Evolutionary conservation across 352 stramenopile species (phyloP), one percentile per base, ranked within the genome.

Genomic region (Phytophthora crassamura): DNA sequence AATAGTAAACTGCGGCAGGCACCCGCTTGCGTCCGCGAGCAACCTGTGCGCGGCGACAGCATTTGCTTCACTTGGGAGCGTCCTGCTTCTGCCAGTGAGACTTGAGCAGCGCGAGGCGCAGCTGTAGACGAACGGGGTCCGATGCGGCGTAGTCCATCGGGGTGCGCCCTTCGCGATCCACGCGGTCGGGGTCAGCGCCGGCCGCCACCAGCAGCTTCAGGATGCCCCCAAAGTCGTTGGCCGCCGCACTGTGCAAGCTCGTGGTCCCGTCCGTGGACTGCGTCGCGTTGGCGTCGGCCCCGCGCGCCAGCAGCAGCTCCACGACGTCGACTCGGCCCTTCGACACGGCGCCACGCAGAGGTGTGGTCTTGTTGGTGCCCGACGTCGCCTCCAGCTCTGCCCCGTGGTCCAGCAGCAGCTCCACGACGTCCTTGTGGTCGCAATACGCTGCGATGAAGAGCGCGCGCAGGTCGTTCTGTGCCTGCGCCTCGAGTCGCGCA

Each of bases 371-470:
- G 57, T 86, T 85, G 34, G 72, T 56, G 10, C 75, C 74, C 4
- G 72, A 84, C 9, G 54, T 64, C 15, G 67, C 77, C 63, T 86
- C 75, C 16, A 84, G 46, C 8, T 80, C 65, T 4, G 77, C 77
- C 7, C 77, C 72, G 30, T 74, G 59, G 20, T 77, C 62, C 39
- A 88, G 25, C 32, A 88, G 50, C 25, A 78, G 42, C 66, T 79
- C 64, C 5, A 81, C 72, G 22, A 82, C 59, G 12, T 79, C 65
- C 30, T 69, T 64, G 59, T 88, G 74, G n/a, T 76, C 79, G 35
- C 76, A 81, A 53, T 81, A 86, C 20, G 67, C 64, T 10, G 75
- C 73, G n/a, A 86, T 74, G 62, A 82, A 86, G 15, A 86, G 56
- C 54, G 75, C 58, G 20, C 73, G 74, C 38, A 86, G 56, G 38